Evolutionary conservation across 495 filamentous ascomycete genomes (phyloP), one percentile per base, ranked within the genome.

Genomic region (Aspergillus baeticus): DNA sequence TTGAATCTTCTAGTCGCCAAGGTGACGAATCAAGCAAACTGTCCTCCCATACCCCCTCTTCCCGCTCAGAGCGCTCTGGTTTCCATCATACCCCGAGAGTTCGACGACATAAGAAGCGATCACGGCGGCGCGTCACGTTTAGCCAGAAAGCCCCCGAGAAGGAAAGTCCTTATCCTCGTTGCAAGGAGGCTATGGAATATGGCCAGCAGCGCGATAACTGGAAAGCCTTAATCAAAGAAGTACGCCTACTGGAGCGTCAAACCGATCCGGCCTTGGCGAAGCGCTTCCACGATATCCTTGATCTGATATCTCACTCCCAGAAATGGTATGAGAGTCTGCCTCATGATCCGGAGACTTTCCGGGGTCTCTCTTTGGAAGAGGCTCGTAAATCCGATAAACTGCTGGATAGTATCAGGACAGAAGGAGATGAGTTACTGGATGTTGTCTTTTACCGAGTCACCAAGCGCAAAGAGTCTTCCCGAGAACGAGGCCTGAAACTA

Each of bases 171-270:
- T 51, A 33, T 13, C 23, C 53, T 14, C 56, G 53, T 46, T 51
- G 51, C 34, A 29, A 51, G 35, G 37, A 59, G 18, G 58, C 58
- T 2, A 51, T 42, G 18, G 35, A 54, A 29, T 43, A 51, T 13
- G 53, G 57, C 10, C 18, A 26, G 0, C 63, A 62, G 41, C 13
- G 29, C 36, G 22, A 17, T 1, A 60, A 55, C 20, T 65, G 59
- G 63, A 34, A 53, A n/a, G 36, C 14, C 1, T 35, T 65, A 3
- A 57, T 45, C 34, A 7, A 17, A 10, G 42, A 34, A 21, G 56
- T 50, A 14, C 53, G 14, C 4, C 13, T 1, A 17, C 23, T 62
- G 31, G 14, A 22, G 6, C 6, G 20, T 10, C 0, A 6, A 11
- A 33, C 18, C 29, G 11, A 43, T 18, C 22, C 33, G 31, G 5